Conservation (phyloP, 1,139 yeast species). For the Magnusiomyces sp. region DNA sequence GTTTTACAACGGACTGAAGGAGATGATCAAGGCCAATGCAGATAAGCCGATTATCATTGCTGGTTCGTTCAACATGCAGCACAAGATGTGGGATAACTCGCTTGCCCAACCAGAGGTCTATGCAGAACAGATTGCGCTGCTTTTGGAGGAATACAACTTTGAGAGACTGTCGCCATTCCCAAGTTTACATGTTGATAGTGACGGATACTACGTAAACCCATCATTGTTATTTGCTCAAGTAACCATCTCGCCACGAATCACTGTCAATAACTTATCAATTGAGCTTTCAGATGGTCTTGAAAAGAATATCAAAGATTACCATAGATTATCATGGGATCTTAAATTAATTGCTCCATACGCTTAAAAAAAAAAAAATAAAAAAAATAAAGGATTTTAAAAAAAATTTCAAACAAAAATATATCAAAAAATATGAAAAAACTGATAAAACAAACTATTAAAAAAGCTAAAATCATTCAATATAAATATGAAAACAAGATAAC, state of each 20-base stretch:
- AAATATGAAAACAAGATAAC: no score
- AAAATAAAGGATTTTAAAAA: not conserved
- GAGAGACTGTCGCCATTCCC: not conserved
- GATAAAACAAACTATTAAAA: no score
- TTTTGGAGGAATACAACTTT: not conserved
- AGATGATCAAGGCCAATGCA: not conserved
- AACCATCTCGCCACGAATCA: not conserved
- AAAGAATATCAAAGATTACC: not conserved
- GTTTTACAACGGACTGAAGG: not conserved
- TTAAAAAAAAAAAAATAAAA: not conserved
- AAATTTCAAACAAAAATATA: no score
- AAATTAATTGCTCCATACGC: not conserved
- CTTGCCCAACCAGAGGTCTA: not conserved
- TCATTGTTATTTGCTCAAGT: slow-evolving; percentile 1
- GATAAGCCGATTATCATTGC: not conserved
- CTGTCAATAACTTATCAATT: not conserved
- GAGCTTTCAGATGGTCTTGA: not conserved
- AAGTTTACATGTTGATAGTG: not conserved
- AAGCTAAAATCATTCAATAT: no score
- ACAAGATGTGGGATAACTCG: not conserved
- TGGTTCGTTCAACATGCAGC: slow-evolving; percentile 2
- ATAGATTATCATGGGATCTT: not conserved
- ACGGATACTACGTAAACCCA: slow-evolving; percentile 1
- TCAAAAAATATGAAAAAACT: no score
- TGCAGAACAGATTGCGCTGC: not conserved